Evolutionary conservation across 2,329 filamentous ascomycete genomes (phyloP).

Genomic region (Plectosphaerella cucumerina): DNA sequence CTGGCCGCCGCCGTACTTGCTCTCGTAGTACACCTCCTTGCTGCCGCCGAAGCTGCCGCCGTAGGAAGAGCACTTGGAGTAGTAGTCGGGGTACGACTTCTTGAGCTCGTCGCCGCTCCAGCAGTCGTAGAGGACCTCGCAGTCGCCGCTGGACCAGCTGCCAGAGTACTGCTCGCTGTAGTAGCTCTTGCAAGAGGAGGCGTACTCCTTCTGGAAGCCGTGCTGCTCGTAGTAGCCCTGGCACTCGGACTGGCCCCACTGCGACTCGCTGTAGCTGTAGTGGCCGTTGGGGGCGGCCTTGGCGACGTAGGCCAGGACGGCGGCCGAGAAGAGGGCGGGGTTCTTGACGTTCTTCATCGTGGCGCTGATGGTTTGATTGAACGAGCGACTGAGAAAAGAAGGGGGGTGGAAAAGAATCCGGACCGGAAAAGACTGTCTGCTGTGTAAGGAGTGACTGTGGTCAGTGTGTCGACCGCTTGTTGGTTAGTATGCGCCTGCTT

Average conservation of each 20-base stretch:
- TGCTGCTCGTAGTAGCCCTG: not conserved
- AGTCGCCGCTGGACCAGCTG: not conserved
- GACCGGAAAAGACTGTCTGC: not conserved
- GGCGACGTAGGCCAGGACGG: not conserved
- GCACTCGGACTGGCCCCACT: not conserved
- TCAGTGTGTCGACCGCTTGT: not conserved
- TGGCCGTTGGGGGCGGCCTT: not conserved
- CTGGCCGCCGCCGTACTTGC: no score
- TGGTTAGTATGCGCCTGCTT: not conserved
- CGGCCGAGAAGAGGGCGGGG: not conserved
- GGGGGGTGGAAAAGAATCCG: not conserved
- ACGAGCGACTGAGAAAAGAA: no score
- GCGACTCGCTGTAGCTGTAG: no score
- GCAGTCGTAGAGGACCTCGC: not conserved
- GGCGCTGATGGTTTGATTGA: not conserved
- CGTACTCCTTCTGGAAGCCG: not conserved
- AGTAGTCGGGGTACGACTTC: not conserved
- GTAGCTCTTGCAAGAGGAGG: not conserved
- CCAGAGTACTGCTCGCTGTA: not conserved
- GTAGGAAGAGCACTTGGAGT: not conserved
- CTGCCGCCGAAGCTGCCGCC: no score
- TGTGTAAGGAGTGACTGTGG: not conserved
- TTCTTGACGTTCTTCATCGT: not conserved
- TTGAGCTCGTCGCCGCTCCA: not conserved
- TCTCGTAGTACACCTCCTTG: no score